A percentile compares a stretch with the other conserved stretches of the same genome.
These are phyloP conservation scores for Daedalea quercina DNA, from an alignment of 768 basidiomycete species.

Conservation along the genomic window DNA sequence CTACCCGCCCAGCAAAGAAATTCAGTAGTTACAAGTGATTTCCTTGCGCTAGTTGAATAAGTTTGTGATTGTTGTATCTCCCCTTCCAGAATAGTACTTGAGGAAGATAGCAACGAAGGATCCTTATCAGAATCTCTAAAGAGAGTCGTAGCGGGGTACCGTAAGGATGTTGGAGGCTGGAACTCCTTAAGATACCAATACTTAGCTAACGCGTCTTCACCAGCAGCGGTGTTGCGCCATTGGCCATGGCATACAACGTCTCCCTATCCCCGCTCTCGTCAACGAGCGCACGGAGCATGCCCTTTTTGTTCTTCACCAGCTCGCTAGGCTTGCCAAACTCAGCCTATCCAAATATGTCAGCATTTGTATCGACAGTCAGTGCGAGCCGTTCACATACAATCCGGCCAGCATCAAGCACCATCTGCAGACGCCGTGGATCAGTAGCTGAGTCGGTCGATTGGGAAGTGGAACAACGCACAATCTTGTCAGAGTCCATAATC, in stretches of 20 bases:
- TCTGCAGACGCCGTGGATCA: slow-evolving; percentile 18
- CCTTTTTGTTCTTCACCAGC: slow-evolving; percentile 46
- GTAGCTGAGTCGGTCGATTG: neutral
- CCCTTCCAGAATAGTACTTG: too few species aligned
- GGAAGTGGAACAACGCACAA: slow-evolving; percentile 26
- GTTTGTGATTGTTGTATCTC: too few species aligned
- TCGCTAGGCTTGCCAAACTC: slow-evolving; percentile 47
- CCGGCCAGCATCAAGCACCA: slow-evolving; percentile 36
- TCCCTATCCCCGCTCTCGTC: slow-evolving; percentile 52
- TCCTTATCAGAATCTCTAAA: too few species aligned
- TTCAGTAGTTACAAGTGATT: too few species aligned
- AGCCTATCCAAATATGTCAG: slow-evolving; percentile 19
- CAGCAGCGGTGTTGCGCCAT: too few species aligned
- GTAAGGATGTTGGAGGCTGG: too few species aligned
- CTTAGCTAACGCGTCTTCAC: too few species aligned
- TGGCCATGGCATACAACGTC: slow-evolving; percentile 37
- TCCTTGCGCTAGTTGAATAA: too few species aligned
- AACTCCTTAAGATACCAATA: too few species aligned
- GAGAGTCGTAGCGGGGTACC: too few species aligned
- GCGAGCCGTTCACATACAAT: slow-evolving; percentile 22
- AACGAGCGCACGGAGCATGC: slow-evolving; percentile 46
- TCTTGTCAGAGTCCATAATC: slow-evolving; percentile 57
- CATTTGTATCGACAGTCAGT: neutral
- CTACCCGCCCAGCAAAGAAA: too few species aligned
- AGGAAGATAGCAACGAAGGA: too few species aligned